Conservation (phyloP, 2,329 filamentous ascomycete genomes). For the Cladosporium sp. region DNA sequence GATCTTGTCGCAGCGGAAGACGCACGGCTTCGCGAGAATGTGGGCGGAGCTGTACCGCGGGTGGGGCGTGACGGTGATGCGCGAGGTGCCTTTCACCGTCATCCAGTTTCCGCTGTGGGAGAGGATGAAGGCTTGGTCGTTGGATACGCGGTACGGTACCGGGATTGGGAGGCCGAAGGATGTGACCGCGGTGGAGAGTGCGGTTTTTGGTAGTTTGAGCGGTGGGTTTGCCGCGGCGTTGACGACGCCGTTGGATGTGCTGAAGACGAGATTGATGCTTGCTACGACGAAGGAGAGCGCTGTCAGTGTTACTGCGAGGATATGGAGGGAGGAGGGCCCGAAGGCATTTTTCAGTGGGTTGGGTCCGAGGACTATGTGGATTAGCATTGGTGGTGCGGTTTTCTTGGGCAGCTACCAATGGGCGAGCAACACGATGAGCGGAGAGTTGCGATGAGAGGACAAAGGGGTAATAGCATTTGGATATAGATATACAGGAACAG, state of each 20-base stretch:
- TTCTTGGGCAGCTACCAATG: constrained; percentile 94
- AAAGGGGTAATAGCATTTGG: neutral
- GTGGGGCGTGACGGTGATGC: constrained; percentile 86
- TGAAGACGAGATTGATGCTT: constrained; percentile 97
- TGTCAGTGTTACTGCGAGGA: constrained; percentile 56
- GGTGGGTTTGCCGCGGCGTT: constrained; percentile 81
- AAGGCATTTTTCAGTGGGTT: constrained; percentile 70
- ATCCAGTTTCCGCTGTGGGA: constrained; percentile 99
- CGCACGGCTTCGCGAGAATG: constrained; percentile 51
- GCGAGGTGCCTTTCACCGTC: constrained; percentile 95
- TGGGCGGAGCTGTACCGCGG: constrained; percentile 86
- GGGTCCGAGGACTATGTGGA: constrained; percentile 87
- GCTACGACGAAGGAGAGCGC: constrained; percentile 63
- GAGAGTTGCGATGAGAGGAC: constrained; percentile 18
- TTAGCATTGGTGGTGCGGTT: constrained; percentile 88
- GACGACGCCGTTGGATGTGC: constrained; percentile 90
- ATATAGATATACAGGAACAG: neutral
- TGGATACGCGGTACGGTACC: constrained; percentile 33
- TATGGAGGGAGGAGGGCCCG: constrained; percentile 61
- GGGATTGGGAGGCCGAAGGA: constrained; percentile 27
- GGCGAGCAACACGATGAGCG: constrained; percentile 69
- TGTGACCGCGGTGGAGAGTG: constrained; percentile 72
- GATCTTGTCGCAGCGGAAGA: constrained; percentile 51
- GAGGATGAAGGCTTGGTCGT: constrained; percentile 71
- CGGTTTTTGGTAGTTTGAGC: constrained; percentile 75